These are phyloP conservation scores for Coccinonectria pachysandricola DNA, from an alignment of 2,329 filamentous ascomycete species.

Conservation along the genomic window DNA sequence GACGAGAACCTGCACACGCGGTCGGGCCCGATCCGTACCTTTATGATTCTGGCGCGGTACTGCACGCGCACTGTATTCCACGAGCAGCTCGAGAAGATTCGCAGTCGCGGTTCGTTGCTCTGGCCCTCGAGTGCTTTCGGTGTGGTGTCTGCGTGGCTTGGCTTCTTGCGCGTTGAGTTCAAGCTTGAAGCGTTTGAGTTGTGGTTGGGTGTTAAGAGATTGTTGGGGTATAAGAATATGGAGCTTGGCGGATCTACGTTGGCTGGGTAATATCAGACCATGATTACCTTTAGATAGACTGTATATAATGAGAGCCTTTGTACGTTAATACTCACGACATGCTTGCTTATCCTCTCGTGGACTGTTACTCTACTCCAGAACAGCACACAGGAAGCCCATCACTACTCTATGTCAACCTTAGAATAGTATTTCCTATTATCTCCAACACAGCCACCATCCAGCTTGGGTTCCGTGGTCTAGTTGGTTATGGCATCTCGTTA, in stretches of 20 bases:
- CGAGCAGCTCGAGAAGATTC: conserved; percentile 51
- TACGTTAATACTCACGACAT: too few relatives aligned
- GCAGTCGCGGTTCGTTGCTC: conserved; percentile 40
- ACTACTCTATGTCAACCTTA: too few relatives aligned
- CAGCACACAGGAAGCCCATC: too few relatives aligned
- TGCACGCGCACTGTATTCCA: conserved; percentile 56
- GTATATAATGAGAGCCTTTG: too few relatives aligned
- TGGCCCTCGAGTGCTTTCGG: conserved; percentile 47
- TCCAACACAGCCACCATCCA: conserved; percentile 1
- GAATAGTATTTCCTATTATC: too few relatives aligned
- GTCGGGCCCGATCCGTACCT: conserved; percentile 53
- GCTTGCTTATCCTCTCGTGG: too few relatives aligned
- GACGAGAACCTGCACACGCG: conserved; percentile 81
- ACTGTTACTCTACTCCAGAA: too few relatives aligned
- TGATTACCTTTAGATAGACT: conserved; percentile 14
- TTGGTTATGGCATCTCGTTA: conserved; percentile 8
- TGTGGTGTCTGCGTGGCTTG: conserved; percentile 46
- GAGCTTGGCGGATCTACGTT: conserved; percentile 18
- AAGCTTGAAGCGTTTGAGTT: conserved; percentile 56
- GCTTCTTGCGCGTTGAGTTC: conserved; percentile 48
- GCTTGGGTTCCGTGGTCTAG: conserved; percentile 9
- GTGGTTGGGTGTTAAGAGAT: conserved; percentile 46
- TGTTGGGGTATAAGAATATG: conserved; percentile 24
- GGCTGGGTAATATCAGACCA: conserved; percentile 8
- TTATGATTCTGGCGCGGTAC: conserved; percentile 59